Evolutionary conservation across 495 filamentous ascomycete genomes (phyloP).

Genomic region (Patellaria atrata): DNA sequence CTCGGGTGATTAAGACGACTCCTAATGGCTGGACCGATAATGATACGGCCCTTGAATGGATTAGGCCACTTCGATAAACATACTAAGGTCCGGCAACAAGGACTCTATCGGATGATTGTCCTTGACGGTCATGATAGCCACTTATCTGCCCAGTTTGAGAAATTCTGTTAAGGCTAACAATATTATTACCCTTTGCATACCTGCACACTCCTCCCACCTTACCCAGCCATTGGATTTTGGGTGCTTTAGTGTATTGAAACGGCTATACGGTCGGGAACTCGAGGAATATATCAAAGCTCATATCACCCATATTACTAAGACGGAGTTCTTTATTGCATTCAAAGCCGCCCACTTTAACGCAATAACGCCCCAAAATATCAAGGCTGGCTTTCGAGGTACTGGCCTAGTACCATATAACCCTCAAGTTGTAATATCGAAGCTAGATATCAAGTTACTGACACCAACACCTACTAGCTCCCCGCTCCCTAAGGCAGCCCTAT

Average conservation of each 20-base stretch:
- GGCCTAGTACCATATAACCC: constrained; percentile 9
- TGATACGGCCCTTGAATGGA: constrained; percentile 6
- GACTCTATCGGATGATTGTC: constrained; percentile 6
- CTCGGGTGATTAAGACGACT: constrained; percentile 1
- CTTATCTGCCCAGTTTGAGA: constrained; percentile 6
- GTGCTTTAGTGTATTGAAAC: constrained; percentile 9
- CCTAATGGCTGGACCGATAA: constrained; percentile 6
- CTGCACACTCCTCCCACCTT: constrained; percentile 13
- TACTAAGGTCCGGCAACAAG: constrained; percentile 1
- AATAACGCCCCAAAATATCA: constrained; percentile 8
- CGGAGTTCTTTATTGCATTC: constrained; percentile 10
- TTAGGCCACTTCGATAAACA: constrained; percentile 10
- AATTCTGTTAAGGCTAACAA: not conserved
- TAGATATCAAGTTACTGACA: constrained; percentile 2
- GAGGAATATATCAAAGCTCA: constrained; percentile 2
- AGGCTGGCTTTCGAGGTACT: constrained; percentile 7
- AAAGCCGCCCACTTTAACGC: constrained; percentile 1
- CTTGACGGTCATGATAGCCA: constrained; percentile 14
- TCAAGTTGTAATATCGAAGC: constrained; percentile 1
- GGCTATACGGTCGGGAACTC: constrained; percentile 5
- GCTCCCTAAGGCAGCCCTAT: not conserved
- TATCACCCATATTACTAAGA: constrained; percentile 11
- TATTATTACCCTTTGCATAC: constrained; percentile 12
- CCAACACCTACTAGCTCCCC: constrained; percentile 5
- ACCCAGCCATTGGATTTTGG: constrained; percentile 14